These are phyloP conservation scores for Kuraishia molischiana DNA, from an alignment of 805 yeast species.

Conservation along the genomic window DNA sequence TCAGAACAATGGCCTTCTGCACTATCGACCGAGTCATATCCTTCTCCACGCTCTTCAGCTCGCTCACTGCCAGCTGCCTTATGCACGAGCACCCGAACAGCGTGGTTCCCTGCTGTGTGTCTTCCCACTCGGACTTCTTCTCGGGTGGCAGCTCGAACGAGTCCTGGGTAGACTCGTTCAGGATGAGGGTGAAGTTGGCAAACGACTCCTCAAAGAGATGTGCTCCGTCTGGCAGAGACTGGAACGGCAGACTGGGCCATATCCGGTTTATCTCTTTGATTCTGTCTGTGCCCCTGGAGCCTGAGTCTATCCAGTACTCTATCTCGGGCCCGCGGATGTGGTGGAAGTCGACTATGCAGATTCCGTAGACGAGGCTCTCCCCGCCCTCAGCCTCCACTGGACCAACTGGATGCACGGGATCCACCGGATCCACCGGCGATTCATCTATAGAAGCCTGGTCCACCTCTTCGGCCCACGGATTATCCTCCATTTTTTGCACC, in stretches of 20 bases:
- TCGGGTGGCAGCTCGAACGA: constrained; percentile 7
- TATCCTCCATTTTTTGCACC: not conserved
- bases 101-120: constrained; percentile 38
- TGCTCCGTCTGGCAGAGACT: constrained; percentile 93
- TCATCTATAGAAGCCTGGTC: too few relatives aligned
- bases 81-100: constrained; percentile 94
- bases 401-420: too few relatives aligned
- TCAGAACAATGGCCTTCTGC: constrained; percentile 83
- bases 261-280: constrained; percentile 26
- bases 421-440: too few relatives aligned
- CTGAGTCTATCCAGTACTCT: constrained; percentile 70
- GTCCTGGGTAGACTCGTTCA: constrained; percentile 37
- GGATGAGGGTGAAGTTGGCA: constrained; percentile 77
- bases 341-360: constrained; percentile 87
- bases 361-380: constrained; percentile 50
- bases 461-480: not conserved
- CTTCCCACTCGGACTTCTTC: constrained; percentile 2
- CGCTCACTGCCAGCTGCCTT: constrained; percentile 63
- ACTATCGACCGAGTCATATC: constrained; percentile 80
- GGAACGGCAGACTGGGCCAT: constrained; percentile 90
- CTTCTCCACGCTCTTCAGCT: constrained; percentile 33
- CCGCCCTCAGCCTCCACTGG: not conserved
- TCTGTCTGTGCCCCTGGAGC: constrained; percentile 21
- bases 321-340: constrained; percentile 91
- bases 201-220: constrained; percentile 91